Evolutionary conservation across 2,329 filamentous ascomycete genomes (phyloP), one percentile per base, ranked within the genome.

Genomic region (Coniosporium tulheliwenetii): DNA sequence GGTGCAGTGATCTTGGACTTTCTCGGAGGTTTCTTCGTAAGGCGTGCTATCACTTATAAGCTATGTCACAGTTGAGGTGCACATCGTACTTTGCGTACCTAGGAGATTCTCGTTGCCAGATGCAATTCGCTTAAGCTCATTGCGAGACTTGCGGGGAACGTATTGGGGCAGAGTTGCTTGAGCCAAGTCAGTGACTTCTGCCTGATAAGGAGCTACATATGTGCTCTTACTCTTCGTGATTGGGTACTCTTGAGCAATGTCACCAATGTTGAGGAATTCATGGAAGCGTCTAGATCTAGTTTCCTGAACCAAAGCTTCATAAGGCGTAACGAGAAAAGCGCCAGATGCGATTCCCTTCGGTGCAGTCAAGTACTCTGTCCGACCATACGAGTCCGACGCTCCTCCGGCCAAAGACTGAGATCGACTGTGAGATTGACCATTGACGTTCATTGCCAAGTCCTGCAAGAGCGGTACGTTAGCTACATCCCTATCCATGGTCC

Each of bases 281-380:
- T 61, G 59, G 47, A 69, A 46, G 13, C 60, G 52, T 48, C 50
- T 54, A 30, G 65, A 66, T 38, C 63, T 63, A 29, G 65, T 69
- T 13, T 59, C 59, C 46, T 58, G 58, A 31, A 56, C 55, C 26
- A 70, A 50, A 29, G 56, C 50, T 46, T 61, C 53, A 43, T 57
- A 56, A 47, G 64, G 58, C 47, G 64, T 54, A 43, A 65, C 52
- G 45, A 55, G 54, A 39, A 68, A 64, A 33, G 57, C 57, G 41
- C 63, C 65, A 26, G 51, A 52, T 41, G 49, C 50, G 43, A 50
- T 56, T 38, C 26, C 39, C 39, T 40, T 36, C 12, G 8, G 35
- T 16, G 12, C 19, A 26, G 19, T 7, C 19, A 38, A 31, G 29
- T 39, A 26, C 19, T 26, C 19, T 26, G 19, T 26, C 19, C 19